Evolutionary conservation across 495 filamentous ascomycete species (phyloP).

Genomic region (Parachaetomium inaequale): DNA sequence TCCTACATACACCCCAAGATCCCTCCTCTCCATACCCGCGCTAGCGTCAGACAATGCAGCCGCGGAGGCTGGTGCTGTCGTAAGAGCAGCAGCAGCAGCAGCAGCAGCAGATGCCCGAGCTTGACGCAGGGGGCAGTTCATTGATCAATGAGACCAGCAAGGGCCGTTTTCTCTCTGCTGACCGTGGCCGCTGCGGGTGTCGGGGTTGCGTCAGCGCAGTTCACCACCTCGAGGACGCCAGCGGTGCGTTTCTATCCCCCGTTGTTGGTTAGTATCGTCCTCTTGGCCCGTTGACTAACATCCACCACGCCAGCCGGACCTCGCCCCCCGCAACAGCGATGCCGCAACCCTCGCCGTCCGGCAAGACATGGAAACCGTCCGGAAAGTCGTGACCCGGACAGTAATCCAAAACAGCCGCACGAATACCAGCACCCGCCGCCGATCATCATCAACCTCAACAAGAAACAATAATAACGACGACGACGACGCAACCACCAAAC

Average conservation of each 20-base stretch:
- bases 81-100: background rate
- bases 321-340: background rate
- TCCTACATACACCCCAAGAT: background rate
- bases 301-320: background rate
- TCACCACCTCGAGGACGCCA: slow-evolving; percentile 7
- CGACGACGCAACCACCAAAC: background rate
- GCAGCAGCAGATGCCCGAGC: no score
- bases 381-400: background rate
- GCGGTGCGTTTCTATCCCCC: background rate
- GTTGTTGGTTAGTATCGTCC: background rate
- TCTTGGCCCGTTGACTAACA: background rate
- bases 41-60: slow-evolving; percentile 1
- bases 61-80: background rate
- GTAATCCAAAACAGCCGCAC: background rate
- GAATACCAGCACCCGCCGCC: background rate
- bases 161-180: slow-evolving; percentile 9
- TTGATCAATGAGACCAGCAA: slow-evolving; percentile 21
- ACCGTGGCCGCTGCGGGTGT: slow-evolving; percentile 10
- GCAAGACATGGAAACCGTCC: background rate
- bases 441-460: no score
- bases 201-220: slow-evolving; percentile 13
- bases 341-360: slow-evolving; percentile 5
- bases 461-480: background rate
- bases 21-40: background rate
- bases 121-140: background rate